Evolutionary conservation across 306 rosid genomes (phyloP).

Genomic region (Gillenia trifoliata): DNA sequence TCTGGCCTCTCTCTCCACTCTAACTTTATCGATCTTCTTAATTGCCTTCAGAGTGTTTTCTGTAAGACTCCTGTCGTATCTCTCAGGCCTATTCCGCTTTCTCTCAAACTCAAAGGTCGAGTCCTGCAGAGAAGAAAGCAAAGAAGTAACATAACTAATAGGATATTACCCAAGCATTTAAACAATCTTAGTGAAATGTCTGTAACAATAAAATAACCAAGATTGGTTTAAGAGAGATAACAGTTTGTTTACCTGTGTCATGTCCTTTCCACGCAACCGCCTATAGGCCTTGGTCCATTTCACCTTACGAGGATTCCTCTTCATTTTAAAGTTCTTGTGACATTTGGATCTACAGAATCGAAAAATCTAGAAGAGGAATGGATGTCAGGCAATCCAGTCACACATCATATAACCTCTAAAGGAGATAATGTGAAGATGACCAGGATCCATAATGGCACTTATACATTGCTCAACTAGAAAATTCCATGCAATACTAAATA

Average conservation of each 20-base stretch:
- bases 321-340: slow-evolving; percentile 97
- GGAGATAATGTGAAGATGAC: not conserved
- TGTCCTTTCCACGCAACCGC: slow-evolving; percentile 77
- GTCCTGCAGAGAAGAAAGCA: slow-evolving; percentile 38
- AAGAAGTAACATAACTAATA: not conserved
- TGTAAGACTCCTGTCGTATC: slow-evolving; percentile 68
- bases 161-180: not conserved
- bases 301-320: slow-evolving; percentile 92
- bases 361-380: slow-evolving; percentile 48
- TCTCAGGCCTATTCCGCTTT: slow-evolving; percentile 80
- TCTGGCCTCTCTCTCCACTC: slow-evolving; percentile 39
- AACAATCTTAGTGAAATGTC: not conserved
- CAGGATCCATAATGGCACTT: not conserved
- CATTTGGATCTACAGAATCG: slow-evolving; percentile 89
- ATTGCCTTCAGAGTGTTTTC: slow-evolving; percentile 61
- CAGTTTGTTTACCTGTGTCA: slow-evolving; percentile 61
- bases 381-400: not conserved
- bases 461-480: not conserved
- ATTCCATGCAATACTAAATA: not conserved
- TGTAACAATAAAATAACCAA: not conserved
- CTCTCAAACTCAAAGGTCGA: slow-evolving; percentile 93
- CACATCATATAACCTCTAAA: not conserved
- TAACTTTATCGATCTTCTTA: slow-evolving; percentile 66
- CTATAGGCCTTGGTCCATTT: slow-evolving; percentile 91
- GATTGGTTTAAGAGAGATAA: not conserved